Evolutionary conservation across 1,139 yeast species (phyloP), one percentile per base, ranked within the genome.

Genomic region (Yamadazyma mexicana): DNA sequence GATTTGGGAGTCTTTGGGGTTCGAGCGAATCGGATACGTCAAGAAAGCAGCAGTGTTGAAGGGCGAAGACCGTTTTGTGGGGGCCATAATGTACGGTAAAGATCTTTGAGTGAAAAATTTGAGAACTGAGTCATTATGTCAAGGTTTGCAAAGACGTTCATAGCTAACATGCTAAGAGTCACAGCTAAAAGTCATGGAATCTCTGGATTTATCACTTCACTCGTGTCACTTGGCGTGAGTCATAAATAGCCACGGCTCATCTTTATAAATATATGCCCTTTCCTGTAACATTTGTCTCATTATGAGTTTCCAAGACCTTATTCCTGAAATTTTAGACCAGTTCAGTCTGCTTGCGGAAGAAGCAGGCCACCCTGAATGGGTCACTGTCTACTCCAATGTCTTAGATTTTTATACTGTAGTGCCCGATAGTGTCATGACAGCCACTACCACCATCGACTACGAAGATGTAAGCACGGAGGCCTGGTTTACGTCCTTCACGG

Each of bases 1-100:
- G 49, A 81, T 85, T 42, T 87, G 95, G 95, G 95, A 87, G 37
- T 49, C 64, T 1, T 66, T 87, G 26, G 91, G 92, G 1, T 87
- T 86, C 49, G 82, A 83, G 8, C 64, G 87, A 40, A 80, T 86
- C 34, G 95, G 95, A 0, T 66, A 69, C 31, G 68, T 87, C 9
- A 81, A 81, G 40, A 73, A 76, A 20, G 94, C 79, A 1, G 95
- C 84, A 0, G 67, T 72, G 1, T 62, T 87, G 45, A 82, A 81
- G 54, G 89, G 87, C 1, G 53, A 67, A 26, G 73, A 72, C 1
- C 66, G 71, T n/a, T 71, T 79, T 10, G 81, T 83, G 2, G 88
- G 85, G 38, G 95, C 91, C 5, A 63, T 73, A 32, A 69, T 83
- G 56, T 84, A 63, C 54, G 89, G 89, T 2, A 81, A 80, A 50